Base-by-base conservation (phyloP, 2,329 filamentous ascomycete genomes). In the Ophiostoma quercus region DNA sequence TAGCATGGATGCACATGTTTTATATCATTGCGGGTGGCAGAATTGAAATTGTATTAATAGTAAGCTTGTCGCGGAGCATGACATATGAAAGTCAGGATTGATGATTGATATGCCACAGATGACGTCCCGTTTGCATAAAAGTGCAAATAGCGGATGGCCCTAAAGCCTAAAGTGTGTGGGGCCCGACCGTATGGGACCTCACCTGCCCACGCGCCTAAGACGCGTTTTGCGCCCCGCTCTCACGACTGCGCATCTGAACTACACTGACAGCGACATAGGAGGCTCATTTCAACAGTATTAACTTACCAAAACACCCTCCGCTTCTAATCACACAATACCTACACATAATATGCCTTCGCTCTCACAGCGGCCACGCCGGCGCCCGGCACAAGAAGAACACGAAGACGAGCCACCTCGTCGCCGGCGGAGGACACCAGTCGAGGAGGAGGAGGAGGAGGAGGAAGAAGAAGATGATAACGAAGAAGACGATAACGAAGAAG, bases 331-430 rank as follows among this genome's bases (percentile, higher is more conserved):
- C 22, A n/a, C 22, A 29, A 29, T 47, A 32, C n/a, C 19, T 29
- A 54, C 25, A 51, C 29, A 51, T n/a, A 68, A 1, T 22, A 71
- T 72, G 71, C 69, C 70, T 19, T 32, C 67, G 7, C 9, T 71
- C 5, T 71, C 71, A 22, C 71, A 72, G 41, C 32, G 71, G 54
- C 67, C 14, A 51, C 68, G 67, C 32, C 54, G 71, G 4, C 67
- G 67, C 6, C 62, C 65, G 2, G 66, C 67, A 2, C 4, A 66
- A 65, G 69, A 70, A n/a, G 63, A 63, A 8, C 47, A 69, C 41
- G 67, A 71, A 34, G 70, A 71, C 2, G 70, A 69, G 47, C 60
- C 68, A 29, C 70, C 70, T 14, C 68, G 62, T 16, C 68, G 68
- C 4, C 68, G 68, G 3, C 68, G 68, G 22, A 67, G 37, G 32